These are phyloP conservation scores for Cladosporium sp. DNA, from an alignment of 2,329 filamentous ascomycete genomes.

Conservation along the genomic window DNA sequence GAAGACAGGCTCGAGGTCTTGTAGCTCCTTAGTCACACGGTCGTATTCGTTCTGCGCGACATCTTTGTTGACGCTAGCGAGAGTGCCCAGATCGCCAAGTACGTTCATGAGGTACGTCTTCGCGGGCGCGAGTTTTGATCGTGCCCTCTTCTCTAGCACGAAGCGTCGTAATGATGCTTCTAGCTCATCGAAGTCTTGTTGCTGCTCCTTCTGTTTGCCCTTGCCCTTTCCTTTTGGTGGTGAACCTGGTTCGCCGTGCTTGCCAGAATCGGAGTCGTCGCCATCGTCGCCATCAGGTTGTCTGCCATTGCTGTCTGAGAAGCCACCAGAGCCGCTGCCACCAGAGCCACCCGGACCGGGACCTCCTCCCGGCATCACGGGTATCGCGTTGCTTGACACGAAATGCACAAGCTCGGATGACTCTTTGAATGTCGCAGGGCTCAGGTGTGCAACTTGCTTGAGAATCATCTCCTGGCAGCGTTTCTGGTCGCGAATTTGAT, in stretches of 20 bases:
- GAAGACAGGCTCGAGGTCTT: constrained; percentile 79
- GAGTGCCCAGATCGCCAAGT: constrained; percentile 77
- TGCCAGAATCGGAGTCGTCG: constrained; percentile 57
- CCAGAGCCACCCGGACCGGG: constrained; percentile 52
- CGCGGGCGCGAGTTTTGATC: constrained; percentile 92
- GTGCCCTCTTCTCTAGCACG: constrained; percentile 90
- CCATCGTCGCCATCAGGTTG: constrained; percentile 39
- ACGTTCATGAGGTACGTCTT: constrained; percentile 95
- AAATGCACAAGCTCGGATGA: constrained; percentile 92
- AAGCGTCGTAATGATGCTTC: constrained; percentile 89
- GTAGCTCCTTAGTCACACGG: constrained; percentile 76
- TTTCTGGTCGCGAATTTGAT: constrained; percentile 88
- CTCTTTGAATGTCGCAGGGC: constrained; percentile 90
- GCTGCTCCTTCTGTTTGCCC: constrained; percentile 73
- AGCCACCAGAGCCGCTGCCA: constrained; percentile 34
- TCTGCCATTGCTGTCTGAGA: constrained; percentile 40
- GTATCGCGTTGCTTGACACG: constrained; percentile 94
- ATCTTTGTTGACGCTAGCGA: constrained; percentile 84
- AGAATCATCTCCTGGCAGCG: constrained; percentile 90
- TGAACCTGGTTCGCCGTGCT: constrained; percentile 49
- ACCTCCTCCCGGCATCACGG: constrained; percentile 62
- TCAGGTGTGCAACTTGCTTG: constrained; percentile 84
- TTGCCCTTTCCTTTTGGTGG: constrained; percentile 69
- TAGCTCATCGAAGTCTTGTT: constrained; percentile 84
- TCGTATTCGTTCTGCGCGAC: constrained; percentile 83